phyloP scores from a whole-genome alignment of 305 asterid genomes.

The Fraxinus latifolia region DNA sequence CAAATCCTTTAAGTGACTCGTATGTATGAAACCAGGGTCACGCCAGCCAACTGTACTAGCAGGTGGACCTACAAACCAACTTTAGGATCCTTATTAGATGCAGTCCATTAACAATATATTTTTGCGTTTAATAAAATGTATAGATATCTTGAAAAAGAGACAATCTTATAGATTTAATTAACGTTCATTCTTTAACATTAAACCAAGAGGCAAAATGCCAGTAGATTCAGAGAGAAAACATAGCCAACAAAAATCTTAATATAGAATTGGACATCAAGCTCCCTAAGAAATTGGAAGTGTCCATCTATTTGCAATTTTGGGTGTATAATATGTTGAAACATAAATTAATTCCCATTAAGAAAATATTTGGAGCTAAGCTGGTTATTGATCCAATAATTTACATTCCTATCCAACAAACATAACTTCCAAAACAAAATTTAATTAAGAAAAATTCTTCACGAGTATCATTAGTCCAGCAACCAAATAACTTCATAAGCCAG shows the following conservation, averaged over 20 bases:
- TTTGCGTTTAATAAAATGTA: background rate
- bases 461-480: background rate
- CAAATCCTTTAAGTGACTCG: slow-evolving; percentile 48
- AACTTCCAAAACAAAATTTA: background rate
- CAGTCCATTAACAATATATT: background rate
- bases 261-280: background rate
- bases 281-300: background rate
- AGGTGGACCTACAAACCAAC: slow-evolving; percentile 38
- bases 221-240: background rate
- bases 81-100: background rate
- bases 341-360: background rate
- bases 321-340: background rate
- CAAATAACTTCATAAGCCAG: background rate
- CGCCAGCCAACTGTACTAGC: slow-evolving; percentile 57
- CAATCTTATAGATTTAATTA: background rate
- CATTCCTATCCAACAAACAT: background rate
- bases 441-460: background rate
- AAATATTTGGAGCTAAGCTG: background rate
- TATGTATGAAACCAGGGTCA: slow-evolving; percentile 54
- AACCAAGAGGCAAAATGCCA: background rate
- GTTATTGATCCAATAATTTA: background rate
- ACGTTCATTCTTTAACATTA: background rate
- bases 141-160: background rate
- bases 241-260: background rate
- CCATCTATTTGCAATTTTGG: background rate